Percentiles rank a stretch among this genome's conserved stretches.
These are phyloP conservation scores for Penicillium vulpinum DNA, from an alignment of 2,329 filamentous ascomycete species.

Conservation along the genomic window DNA sequence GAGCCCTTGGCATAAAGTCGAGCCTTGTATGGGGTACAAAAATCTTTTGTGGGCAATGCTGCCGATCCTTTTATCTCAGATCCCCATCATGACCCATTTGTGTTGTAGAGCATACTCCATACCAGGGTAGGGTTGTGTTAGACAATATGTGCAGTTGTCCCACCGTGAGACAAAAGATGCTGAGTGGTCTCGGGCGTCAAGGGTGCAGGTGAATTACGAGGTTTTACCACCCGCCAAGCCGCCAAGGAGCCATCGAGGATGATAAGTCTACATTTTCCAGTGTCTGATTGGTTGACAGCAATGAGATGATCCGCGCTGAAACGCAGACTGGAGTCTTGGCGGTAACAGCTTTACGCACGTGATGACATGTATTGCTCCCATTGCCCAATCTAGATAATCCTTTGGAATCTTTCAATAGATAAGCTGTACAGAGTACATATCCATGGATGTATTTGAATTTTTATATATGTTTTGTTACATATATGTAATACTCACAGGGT, in stretches of 20 bases:
- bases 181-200: constrained; percentile 11
- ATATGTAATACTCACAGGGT: no score
- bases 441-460: neutral
- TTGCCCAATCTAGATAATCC: neutral
- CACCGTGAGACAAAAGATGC: neutral
- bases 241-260: constrained; percentile 19
- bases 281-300: constrained; percentile 13
- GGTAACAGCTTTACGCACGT: constrained; percentile 10
- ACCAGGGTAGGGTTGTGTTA: neutral
- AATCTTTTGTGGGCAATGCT: neutral
- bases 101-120: neutral
- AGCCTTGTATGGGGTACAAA: constrained; percentile 7
- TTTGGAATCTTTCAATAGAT: neutral
- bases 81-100: neutral
- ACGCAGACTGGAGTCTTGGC: constrained; percentile 19
- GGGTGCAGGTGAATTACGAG: constrained; percentile 14
- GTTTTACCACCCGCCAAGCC: constrained; percentile 26
- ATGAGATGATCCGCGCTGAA: constrained; percentile 11
- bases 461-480: neutral
- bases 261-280: neutral
- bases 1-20: constrained; percentile 32
- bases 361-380: constrained; percentile 3
- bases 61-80: neutral
- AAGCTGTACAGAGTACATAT: no score
- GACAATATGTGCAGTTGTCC: constrained; percentile 5